These are phyloP conservation scores for Helicostylum pulchrum DNA, from an alignment of 192 early-diverging fungal genomes.

Conservation along the genomic window DNA sequence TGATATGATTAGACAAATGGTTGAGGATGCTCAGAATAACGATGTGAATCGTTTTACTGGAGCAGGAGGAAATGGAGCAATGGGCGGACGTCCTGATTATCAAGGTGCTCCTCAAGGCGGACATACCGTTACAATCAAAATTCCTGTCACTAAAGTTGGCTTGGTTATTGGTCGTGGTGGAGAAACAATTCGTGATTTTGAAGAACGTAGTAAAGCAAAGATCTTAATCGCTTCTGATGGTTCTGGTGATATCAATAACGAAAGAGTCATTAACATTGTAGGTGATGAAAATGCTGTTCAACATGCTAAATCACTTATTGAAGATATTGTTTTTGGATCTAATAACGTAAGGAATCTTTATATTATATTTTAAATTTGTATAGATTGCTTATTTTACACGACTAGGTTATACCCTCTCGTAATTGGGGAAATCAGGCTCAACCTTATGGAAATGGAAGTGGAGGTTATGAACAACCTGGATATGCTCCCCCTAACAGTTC, in stretches of 20 bases:
- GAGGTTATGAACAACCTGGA: background rate
- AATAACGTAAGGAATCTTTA: background rate
- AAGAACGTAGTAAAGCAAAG: slow-evolving; percentile 63
- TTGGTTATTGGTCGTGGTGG: slow-evolving; percentile 80
- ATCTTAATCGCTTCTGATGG: slow-evolving; percentile 65
- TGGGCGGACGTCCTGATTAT: too few species aligned
- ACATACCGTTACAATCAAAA: slow-evolving; percentile 45
- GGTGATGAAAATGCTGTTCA: slow-evolving; percentile 69
- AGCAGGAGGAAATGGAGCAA: background rate
- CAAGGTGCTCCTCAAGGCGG: slow-evolving; percentile 20
- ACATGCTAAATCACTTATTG: slow-evolving; percentile 66
- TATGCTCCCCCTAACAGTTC: background rate
- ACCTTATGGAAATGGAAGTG: background rate
- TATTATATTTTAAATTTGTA: too few species aligned
- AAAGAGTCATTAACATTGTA: slow-evolving; percentile 62
- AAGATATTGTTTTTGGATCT: slow-evolving; percentile 61
- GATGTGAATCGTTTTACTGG: slow-evolving; percentile 25
- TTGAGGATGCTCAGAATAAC: slow-evolving; percentile 38
- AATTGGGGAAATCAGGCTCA: background rate
- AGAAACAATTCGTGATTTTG: slow-evolving; percentile 72
- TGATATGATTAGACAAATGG: slow-evolving; percentile 52
- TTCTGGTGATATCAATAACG: slow-evolving; percentile 35
- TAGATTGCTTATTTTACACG: too few species aligned
- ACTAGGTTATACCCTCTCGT: background rate
- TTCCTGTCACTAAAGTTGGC: slow-evolving; percentile 71